Base-by-base conservation (phyloP, 2,329 filamentous ascomycete genomes). In the Myriosclerotinia curreyana region DNA sequence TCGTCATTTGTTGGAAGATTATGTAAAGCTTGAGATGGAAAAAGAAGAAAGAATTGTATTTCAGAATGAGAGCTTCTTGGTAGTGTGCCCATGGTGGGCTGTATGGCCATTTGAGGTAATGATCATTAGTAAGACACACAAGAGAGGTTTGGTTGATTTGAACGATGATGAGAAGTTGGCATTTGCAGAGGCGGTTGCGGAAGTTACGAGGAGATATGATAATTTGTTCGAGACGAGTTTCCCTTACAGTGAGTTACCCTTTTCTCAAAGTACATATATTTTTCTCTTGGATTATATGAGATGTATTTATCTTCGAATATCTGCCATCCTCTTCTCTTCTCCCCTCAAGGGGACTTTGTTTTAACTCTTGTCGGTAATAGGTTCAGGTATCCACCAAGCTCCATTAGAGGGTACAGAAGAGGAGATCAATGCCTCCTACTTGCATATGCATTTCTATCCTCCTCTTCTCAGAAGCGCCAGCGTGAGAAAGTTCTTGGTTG, bases 371-470 rank as follows among this genome's bases (percentile, higher is more conserved):
- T 31, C 28, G 6, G 46, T 31, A 28, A 31, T 36, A 88, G 86
- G 90, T 76, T 98, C 96, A 75, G 95, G 95, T 50, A 87, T 99
- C 64, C 95, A 99, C 76, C 95, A 99, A 79, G 94, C 95, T 22
- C 95, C 95, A 3, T 82, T 99, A 8, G 85, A 89, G 34, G 92
- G 91, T 28, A 89, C 85, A 0, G 82, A 86, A 1, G 91, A 96
- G 67, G 94, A 98, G 76, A 84, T 94, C 62, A 90, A 96, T 71
- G 87, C 87, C 66, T 92, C 91, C 70, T 94, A 96, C 77, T 87
- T 99, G 74, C 95, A 99, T 77, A 88, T 99, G 80, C 95, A 99
- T 79, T 99, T 99, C 77, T 98, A 97, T 76, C 95, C 95, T 50
- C 95, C 95, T 15, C 81, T 99, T 54, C 81, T 99, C 68, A 87